These are phyloP conservation scores for Amaranthus cruentus DNA, from an alignment of 148 eudicot genomes.

Conservation along the genomic window DNA sequence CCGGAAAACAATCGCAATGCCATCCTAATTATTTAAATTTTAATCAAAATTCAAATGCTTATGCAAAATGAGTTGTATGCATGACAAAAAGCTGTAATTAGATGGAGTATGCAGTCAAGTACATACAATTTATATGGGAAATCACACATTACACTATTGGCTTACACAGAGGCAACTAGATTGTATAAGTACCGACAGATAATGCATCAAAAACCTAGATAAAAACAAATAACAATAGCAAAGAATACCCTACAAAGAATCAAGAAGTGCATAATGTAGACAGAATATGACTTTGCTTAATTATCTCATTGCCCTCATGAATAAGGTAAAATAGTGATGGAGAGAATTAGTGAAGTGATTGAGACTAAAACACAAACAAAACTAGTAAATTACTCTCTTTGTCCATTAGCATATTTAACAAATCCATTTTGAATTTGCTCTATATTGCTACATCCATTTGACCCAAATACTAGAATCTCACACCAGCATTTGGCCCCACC, in stretches of 20 bases:
- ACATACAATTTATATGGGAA: background rate
- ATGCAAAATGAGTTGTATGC: background rate
- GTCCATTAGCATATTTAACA: too few species aligned
- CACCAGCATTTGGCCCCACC: too few species aligned
- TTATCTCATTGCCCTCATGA: background rate
- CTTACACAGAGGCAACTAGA: background rate
- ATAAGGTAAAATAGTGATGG: background rate
- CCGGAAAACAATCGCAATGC: conserved; percentile 25
- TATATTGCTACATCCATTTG: too few species aligned
- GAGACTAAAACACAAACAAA: background rate
- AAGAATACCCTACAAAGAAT: background rate
- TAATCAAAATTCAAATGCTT: conserved; percentile 4
- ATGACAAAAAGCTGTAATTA: too few species aligned
- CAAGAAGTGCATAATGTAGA: background rate
- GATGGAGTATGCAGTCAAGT: background rate
- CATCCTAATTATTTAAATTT: conserved; percentile 21
- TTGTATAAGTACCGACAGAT: background rate
- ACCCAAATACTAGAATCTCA: too few species aligned
- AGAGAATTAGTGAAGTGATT: background rate
- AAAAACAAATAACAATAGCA: background rate
- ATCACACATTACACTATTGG: background rate
- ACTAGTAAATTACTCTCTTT: too few species aligned
- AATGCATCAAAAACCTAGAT: background rate
- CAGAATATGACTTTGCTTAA: background rate
- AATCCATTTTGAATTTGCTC: too few species aligned